Evolutionary conservation across 805 yeast species (phyloP).

Genomic region (Yamadazyma sp.): DNA sequence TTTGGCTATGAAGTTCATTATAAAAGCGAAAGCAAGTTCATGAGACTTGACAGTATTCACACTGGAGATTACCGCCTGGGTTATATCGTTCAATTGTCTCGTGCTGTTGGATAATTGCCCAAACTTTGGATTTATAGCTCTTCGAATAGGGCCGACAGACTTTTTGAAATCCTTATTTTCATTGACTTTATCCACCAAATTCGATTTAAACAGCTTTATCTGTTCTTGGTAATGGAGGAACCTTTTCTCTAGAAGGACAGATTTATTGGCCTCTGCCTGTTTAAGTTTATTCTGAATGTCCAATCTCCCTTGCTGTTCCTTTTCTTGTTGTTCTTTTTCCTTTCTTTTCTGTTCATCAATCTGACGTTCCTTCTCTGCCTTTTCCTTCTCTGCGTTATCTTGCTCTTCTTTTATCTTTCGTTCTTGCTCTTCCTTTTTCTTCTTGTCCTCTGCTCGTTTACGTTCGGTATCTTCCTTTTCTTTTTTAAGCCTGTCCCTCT

Average conservation of each 20-base stretch:
- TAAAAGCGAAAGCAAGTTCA: conserved; percentile 64
- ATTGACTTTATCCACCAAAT: conserved; percentile 57
- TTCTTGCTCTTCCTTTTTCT: conserved; percentile 19
- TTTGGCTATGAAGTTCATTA: conserved; percentile 80
- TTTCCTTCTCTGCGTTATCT: conserved; percentile 10
- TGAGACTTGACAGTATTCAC: conserved; percentile 1
- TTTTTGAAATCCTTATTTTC: conserved; percentile 52
- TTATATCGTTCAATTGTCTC: conserved; percentile 53
- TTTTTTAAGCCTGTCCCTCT: conserved; percentile 16
- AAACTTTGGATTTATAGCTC: conserved; percentile 82
- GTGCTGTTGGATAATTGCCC: conserved; percentile 84
- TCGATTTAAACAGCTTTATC: conserved; percentile 57
- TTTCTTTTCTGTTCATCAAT: conserved; percentile 21
- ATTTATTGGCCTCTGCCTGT: conserved; percentile 27
- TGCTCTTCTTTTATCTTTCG: conserved; percentile 17
- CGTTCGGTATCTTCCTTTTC: conserved; percentile 23
- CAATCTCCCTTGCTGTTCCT: conserved; percentile 17
- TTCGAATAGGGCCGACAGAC: conserved; percentile 55
- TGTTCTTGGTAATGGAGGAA: conserved; percentile 51
- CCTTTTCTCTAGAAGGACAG: conserved; percentile 41
- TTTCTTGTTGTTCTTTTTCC: conserved; percentile 19
- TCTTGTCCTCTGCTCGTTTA: conserved; percentile 17
- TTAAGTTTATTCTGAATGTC: conserved; percentile 16
- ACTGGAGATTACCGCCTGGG: background rate
- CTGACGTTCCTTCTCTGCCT: conserved; percentile 6